phyloP scores from a whole-genome alignment of 1,284 basidiomycete species.

The Bjerkandera adusta region DNA sequence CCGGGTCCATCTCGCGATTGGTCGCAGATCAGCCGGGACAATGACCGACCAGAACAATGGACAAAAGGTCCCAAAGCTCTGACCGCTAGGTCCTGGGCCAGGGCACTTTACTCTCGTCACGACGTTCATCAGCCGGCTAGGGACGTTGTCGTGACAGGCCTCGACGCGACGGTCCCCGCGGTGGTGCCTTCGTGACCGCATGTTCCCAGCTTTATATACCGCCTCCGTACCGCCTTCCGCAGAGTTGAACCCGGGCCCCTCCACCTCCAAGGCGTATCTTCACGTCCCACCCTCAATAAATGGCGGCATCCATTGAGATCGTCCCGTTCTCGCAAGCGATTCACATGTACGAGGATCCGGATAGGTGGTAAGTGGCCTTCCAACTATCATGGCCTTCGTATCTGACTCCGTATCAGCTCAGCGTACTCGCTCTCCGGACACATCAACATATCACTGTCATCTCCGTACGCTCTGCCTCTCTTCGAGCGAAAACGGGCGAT shows the following conservation, averaged over 20 bases:
- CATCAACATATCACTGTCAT: constrained; percentile 54
- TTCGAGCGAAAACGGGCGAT: constrained; percentile 47
- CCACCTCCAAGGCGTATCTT: neutral
- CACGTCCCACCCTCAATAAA: constrained; percentile 24
- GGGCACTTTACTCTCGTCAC: neutral
- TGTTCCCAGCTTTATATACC: neutral
- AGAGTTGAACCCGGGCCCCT: no score
- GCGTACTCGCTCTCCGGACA: constrained; percentile 79
- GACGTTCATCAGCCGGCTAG: neutral
- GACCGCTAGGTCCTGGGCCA: neutral
- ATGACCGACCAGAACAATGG: neutral
- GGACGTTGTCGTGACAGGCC: neutral
- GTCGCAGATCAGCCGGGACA: constrained; percentile 5
- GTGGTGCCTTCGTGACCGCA: neutral
- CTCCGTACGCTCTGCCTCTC: constrained; percentile 39
- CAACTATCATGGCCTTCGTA: no score
- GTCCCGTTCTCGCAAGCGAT: constrained; percentile 51
- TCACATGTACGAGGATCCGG: constrained; percentile 67
- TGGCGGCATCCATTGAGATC: constrained; percentile 65
- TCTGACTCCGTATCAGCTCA: constrained; percentile 39
- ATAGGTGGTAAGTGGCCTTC: constrained; percentile 52
- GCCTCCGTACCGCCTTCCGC: neutral
- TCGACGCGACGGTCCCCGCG: neutral
- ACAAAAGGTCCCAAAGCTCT: constrained; percentile 1
- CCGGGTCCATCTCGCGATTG: neutral